Conservation (phyloP, 352 stramenopile species). For the Pythium utonaiense region DNA sequence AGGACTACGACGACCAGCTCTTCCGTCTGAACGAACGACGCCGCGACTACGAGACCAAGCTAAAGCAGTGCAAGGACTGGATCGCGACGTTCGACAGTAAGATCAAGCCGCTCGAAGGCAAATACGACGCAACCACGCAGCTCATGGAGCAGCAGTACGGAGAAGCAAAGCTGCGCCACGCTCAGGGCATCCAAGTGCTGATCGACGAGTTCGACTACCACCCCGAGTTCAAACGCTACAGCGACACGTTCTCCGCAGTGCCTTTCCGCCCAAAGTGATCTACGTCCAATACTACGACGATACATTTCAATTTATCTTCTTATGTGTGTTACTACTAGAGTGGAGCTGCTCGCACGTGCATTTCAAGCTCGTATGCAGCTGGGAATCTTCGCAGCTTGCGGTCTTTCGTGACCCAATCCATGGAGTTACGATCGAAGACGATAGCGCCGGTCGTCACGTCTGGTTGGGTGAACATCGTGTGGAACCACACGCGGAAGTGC, state of each 20-base stretch:
- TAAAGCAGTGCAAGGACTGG: slow-evolving; percentile 53
- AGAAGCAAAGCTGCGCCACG: slow-evolving; percentile 81
- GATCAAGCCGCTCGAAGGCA: slow-evolving; percentile 62
- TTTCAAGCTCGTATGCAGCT: slow-evolving; percentile 61
- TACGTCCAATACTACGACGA: too few species aligned
- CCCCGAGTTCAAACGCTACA: slow-evolving; percentile 86
- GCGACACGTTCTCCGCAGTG: slow-evolving; percentile 82
- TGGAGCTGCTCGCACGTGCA: slow-evolving; percentile 21
- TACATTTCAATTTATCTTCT: background rate
- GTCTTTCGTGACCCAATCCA: slow-evolving; percentile 62
- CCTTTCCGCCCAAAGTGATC: slow-evolving; percentile 73
- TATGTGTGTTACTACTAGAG: background rate
- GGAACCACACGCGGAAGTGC: slow-evolving; percentile 76
- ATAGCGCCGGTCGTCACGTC: slow-evolving; percentile 17
- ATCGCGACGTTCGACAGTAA: slow-evolving; percentile 68
- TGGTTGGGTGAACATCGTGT: slow-evolving; percentile 44
- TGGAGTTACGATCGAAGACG: slow-evolving; percentile 18
- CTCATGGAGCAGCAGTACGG: slow-evolving; percentile 82
- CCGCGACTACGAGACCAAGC: slow-evolving; percentile 51
- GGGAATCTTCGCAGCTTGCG: slow-evolving; percentile 58
- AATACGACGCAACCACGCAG: slow-evolving; percentile 70
- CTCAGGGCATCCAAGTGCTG: slow-evolving; percentile 77
- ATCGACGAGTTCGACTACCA: slow-evolving; percentile 90
- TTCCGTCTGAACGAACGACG: slow-evolving; percentile 50
- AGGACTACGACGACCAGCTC: slow-evolving; percentile 77